Evolutionary conservation across 768 basidiomycete genomes (phyloP), one percentile per base, ranked within the genome.

Genomic region (Strobilomyces dryophilus): DNA sequence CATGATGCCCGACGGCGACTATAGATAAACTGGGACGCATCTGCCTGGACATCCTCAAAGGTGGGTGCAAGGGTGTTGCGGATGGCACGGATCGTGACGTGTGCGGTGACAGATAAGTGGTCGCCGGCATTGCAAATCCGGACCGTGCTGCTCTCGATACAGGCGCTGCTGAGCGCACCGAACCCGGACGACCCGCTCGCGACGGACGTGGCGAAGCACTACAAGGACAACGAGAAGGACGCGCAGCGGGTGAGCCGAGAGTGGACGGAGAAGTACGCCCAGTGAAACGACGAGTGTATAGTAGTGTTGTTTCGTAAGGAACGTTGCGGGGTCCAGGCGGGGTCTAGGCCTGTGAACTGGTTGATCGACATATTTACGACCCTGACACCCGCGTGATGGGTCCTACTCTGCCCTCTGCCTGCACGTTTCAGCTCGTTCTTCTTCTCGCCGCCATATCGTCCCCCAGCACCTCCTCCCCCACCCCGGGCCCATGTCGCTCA

Each of bases 101-200:
- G 27, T 7, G 24, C 4, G 26, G 37, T 35, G 40, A 29, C 48
- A 93, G 97, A 99, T 73, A 98, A 98, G 78, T 99, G 97, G 97
- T 97, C 94, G 10, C 97, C 97, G 18, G 97, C 97, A 0, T 79
- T 99, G 17, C 97, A 99, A 71, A 99, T 99, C 73, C 87, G 97
- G 61, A 99, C 97, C 2, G 97, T 99, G 47, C 77, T 99, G 52
- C 81, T 99, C 47, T 98, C 95, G 37, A 81, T 99, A 66, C 97
- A 99, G 72, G 97, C 97, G n/a, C 77, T 99, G 43, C 78, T 99
- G 40, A 91, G 88, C 57, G 87, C 97, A 1, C 97, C 97, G 3
- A 99, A 99, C 72, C 97, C 97, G 1, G 93, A 95, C 63, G 93
- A 95, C 65, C 93, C 93, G 5, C 81, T 95, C 26, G 93, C 93